A percentile compares a stretch with the other conserved stretches of the same genome.
Evolutionary conservation across 2,329 filamentous ascomycete species (phyloP).

Genomic region (Sporothrix pallida): DNA sequence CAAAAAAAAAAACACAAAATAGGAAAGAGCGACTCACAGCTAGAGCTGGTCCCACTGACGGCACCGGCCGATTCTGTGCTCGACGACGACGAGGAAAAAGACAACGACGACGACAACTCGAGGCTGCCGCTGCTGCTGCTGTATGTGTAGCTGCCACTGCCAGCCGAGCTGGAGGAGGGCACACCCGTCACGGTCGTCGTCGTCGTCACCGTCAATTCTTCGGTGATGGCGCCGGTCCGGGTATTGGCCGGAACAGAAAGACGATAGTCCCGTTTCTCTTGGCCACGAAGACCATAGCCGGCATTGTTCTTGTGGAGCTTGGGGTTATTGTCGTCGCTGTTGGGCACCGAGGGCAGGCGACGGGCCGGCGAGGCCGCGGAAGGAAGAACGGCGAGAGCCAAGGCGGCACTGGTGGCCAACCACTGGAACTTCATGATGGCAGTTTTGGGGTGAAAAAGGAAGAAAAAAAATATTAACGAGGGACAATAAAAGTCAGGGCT

Average conservation of each 20-base stretch:
- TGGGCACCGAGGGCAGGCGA: constrained; percentile 13
- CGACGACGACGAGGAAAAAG: neutral
- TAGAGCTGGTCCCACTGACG: neutral
- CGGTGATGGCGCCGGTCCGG: neutral
- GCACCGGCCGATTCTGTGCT: neutral
- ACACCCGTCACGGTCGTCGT: constrained; percentile 26
- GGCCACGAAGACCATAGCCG: neutral
- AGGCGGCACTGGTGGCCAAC: constrained; percentile 2
- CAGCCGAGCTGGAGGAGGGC: neutral
- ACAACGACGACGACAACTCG: neutral
- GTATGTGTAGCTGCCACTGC: too few species aligned
- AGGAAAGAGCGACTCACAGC: neutral
- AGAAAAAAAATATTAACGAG: neutral
- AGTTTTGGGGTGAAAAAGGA: neutral
- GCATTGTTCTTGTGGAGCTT: neutral
- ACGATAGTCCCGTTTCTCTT: constrained; percentile 14
- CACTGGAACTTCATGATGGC: constrained; percentile 26
- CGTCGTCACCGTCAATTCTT: constrained; percentile 27
- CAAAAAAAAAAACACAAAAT: neutral
- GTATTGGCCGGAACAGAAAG: constrained; percentile 10
- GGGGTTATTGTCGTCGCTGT: neutral
- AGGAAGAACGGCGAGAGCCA: constrained; percentile 8
- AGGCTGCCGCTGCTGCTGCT: too few species aligned
- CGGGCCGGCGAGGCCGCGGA: constrained; percentile 20
- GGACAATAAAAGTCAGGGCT: neutral